Conservation (phyloP, 1,284 basidiomycete species). For the Cutaneotrichosporon mucoides region DNA sequence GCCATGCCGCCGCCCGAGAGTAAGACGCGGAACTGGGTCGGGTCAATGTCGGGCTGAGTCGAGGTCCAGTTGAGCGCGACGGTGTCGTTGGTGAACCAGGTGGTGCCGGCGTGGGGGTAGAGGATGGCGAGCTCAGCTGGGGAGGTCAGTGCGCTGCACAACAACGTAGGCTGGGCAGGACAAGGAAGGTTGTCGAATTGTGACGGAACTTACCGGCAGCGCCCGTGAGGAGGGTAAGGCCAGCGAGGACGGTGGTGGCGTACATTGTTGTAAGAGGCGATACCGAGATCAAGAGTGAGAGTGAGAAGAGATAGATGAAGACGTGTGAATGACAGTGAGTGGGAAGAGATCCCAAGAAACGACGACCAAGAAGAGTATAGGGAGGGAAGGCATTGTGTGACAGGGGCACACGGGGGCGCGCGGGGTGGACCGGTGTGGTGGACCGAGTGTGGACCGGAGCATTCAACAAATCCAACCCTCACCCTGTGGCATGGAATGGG, state of each 20-base stretch:
- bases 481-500: no score
- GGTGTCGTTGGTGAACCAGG: constrained; percentile 44
- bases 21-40: constrained; percentile 36
- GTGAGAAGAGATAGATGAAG: background rate
- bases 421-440: no score
- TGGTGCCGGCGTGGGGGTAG: constrained; percentile 31
- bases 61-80: constrained; percentile 44
- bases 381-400: no score
- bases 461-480: no score
- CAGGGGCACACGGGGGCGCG: no score
- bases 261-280: constrained; percentile 14
- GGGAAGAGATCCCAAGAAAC: no score
- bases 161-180: background rate
- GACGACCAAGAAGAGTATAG: no score
- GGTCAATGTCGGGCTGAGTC: constrained; percentile 28
- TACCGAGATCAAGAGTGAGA: background rate
- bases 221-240: constrained; percentile 17
- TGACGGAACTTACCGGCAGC: constrained; percentile 20
- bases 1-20: constrained; percentile 32
- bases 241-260: constrained; percentile 8
- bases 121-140: constrained; percentile 38
- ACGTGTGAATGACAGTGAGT: background rate
- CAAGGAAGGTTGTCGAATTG: background rate
- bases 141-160: background rate
- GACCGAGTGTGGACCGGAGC: no score